Evolutionary conservation across 2,329 filamentous ascomycete genomes (phyloP).

Genomic region (Cadophora sp.): DNA sequence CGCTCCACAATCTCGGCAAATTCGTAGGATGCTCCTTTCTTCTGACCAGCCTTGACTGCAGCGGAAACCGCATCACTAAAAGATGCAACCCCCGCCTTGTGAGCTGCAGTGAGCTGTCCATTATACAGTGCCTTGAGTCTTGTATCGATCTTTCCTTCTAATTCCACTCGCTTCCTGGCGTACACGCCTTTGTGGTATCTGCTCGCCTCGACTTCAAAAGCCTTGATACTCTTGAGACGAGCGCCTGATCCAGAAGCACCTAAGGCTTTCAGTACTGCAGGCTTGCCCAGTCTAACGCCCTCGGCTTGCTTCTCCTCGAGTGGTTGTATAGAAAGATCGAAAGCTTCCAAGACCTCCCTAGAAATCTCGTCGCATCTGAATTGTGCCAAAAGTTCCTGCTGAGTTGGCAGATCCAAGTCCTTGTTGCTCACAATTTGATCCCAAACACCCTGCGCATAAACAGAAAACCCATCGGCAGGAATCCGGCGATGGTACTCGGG

Average conservation of each 20-base stretch:
- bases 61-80: constrained; percentile 89
- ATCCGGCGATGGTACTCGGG: constrained; percentile 96
- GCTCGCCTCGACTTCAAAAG: constrained; percentile 90
- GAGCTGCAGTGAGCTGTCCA: constrained; percentile 85
- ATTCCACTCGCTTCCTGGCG: constrained; percentile 80
- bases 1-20: constrained; percentile 91
- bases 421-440: constrained; percentile 99
- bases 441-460: constrained; percentile 95
- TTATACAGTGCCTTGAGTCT: constrained; percentile 87
- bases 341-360: constrained; percentile 82
- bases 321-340: constrained; percentile 81
- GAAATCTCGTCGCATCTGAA: constrained; percentile 98
- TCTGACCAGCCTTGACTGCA: constrained; percentile 90
- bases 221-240: constrained; percentile 74
- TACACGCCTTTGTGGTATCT: constrained; percentile 98
- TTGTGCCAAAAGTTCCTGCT: constrained; percentile 95
- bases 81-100: constrained; percentile 83
- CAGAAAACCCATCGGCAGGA: constrained; percentile 93
- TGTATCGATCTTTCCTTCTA: constrained; percentile 86
- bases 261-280: constrained; percentile 75
- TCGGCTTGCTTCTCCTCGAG: constrained; percentile 88
- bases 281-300: constrained; percentile 73
- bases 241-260: constrained; percentile 76
- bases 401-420: constrained; percentile 93
- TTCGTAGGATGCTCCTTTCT: constrained; percentile 88